Evolutionary conservation across 768 basidiomycete species (phyloP), one percentile per base, ranked within the genome.

Genomic region (Nevesoporus exiguus): DNA sequence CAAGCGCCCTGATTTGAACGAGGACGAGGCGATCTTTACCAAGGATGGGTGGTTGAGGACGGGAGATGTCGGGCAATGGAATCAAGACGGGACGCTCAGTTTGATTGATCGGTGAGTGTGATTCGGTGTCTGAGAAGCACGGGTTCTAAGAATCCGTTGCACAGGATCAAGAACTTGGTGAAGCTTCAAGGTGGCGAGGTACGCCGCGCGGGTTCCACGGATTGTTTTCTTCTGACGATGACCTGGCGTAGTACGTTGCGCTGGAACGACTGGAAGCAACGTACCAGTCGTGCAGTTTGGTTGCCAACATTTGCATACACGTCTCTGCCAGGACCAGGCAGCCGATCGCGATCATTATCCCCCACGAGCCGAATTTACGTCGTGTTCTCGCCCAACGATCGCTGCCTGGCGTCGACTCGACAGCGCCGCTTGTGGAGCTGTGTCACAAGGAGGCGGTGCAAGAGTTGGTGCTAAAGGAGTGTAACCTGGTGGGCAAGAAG

Each of bases 51-150:
- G 93, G 92, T 73, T 98, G 67, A 80, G 90, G 65, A 98, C 95
- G 0, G 96, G 96, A 10, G 96, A 98, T 68, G 80, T 98, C 33
- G 96, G 93, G 0, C 90, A 90, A 70, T 98, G 93, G 92, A 96
- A 97, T 70, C 60, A 80, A 19, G 92, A 98, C 66, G 96, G 96
- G 14, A 96, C 95, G 3, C 71, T 99, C 30, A 81, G 78, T 17
- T 70, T 99, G 61, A 89, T 99, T 66, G 96, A 98, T 70, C 83
- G 93, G 85, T 90, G 65, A 52, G 82, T 68, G n/a, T n/a, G 42
- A 37, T 45, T 37, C 34, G 22, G n/a, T n/a, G 48, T 30, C 44
- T 36, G 37, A 47, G 51, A 27, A 24, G 5, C 3, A 22, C 17
- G 14, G 50, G 31, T 19, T 17, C 47, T 15, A 54, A 49, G 15